A percentile compares a stretch with the other conserved stretches of the same genome.
These are phyloP conservation scores for Dendrobium nobile DNA, from an alignment of 106 monocot genomes.

Conservation along the genomic window DNA sequence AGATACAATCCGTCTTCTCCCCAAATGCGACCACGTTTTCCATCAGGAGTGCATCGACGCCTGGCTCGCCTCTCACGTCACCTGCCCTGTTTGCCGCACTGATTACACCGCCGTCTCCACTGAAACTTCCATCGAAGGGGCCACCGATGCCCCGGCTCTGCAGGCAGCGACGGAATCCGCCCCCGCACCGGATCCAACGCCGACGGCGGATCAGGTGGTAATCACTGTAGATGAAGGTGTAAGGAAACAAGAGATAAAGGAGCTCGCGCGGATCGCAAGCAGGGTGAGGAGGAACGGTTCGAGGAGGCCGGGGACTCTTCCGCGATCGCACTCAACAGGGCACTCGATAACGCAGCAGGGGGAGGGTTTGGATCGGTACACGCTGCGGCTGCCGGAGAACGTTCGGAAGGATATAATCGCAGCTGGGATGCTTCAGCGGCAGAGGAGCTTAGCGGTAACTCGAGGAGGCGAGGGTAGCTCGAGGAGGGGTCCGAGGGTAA, in stretches of 20 bases:
- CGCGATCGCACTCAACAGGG: constrained; percentile 61
- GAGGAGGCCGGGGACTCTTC: constrained; percentile 22
- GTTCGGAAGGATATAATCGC: constrained; percentile 38
- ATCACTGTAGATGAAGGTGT: constrained; percentile 21
- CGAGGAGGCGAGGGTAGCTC: constrained; percentile 28
- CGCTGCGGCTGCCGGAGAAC: constrained; percentile 65
- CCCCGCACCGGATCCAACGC: not conserved
- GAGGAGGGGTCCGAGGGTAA: constrained; percentile 16
- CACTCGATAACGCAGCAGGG: constrained; percentile 41
- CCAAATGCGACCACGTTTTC: constrained; percentile 86
- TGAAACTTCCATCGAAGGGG: not conserved
- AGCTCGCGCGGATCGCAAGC: constrained; percentile 26
- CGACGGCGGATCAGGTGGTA: constrained; percentile 23
- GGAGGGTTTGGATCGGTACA: constrained; percentile 65
- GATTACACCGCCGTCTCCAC: constrained; percentile 34
- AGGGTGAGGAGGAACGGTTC: constrained; percentile 24
- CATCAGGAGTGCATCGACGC: constrained; percentile 89
- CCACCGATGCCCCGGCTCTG: not conserved
- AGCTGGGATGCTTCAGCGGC: constrained; percentile 29
- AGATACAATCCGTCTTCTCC: constrained; percentile 70
- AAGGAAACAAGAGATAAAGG: constrained; percentile 15
- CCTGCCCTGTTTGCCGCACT: constrained; percentile 89
- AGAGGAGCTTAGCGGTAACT: constrained; percentile 27
- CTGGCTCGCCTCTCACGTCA: constrained; percentile 79
- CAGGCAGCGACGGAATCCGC: not conserved